A percentile compares a stretch with the other conserved stretches of the same genome.
Evolutionary conservation across 768 basidiomycete species (phyloP).

Genomic region (Mycena rebaudengoi): DNA sequence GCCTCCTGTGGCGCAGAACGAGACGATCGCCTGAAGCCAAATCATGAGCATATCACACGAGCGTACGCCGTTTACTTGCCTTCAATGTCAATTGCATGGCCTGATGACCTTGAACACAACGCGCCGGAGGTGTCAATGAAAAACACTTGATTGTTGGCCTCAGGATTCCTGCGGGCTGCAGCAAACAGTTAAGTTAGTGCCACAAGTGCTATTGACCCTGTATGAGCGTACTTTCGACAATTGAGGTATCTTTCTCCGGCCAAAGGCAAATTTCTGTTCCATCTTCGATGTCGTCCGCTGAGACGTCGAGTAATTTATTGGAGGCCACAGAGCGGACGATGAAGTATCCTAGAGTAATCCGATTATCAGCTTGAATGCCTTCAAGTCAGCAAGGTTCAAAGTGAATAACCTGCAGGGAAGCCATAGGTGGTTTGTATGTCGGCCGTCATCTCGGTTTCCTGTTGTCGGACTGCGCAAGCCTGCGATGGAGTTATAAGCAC

Average conservation of each 20-base stretch:
- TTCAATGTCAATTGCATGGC: slow-evolving; percentile 85
- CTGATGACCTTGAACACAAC: slow-evolving; percentile 79
- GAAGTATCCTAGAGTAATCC: slow-evolving; percentile 61
- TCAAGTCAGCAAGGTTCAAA: slow-evolving; percentile 6
- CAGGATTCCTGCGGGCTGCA: slow-evolving; percentile 71
- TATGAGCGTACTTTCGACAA: slow-evolving; percentile 81
- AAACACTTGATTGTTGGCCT: slow-evolving; percentile 85
- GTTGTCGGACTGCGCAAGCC: neutral
- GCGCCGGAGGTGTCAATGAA: slow-evolving; percentile 83
- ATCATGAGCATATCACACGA: neutral
- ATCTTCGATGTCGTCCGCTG: slow-evolving; percentile 61
- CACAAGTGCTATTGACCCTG: too few relatives aligned
- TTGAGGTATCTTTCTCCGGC: slow-evolving; percentile 76
- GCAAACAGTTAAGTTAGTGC: neutral
- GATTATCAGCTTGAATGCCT: neutral
- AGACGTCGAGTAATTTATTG: slow-evolving; percentile 66
- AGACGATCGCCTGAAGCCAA: slow-evolving; percentile 61
- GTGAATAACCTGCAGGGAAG: slow-evolving; percentile 53
- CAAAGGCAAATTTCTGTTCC: slow-evolving; percentile 71
- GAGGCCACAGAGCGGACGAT: slow-evolving; percentile 63
- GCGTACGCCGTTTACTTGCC: slow-evolving; percentile 49
- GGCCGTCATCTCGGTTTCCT: slow-evolving; percentile 31
- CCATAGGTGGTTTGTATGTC: slow-evolving; percentile 44
- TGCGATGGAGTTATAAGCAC: too few relatives aligned
- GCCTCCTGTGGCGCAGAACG: slow-evolving; percentile 80